These are phyloP conservation scores for Echinochloa phyllopogon DNA, from an alignment of 176 grass and related monocot species.

Conservation along the genomic window DNA sequence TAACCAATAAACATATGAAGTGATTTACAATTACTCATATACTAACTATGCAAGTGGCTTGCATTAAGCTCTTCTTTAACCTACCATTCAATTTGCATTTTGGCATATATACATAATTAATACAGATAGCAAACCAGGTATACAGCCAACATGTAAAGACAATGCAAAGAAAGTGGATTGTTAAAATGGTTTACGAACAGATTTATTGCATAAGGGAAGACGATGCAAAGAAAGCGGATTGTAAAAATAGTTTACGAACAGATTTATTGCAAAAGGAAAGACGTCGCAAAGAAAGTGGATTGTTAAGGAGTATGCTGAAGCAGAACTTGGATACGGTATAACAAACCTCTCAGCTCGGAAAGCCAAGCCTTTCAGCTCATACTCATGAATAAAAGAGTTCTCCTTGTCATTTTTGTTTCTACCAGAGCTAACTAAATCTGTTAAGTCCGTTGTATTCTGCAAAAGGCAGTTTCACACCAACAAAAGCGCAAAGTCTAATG, in stretches of 20 bases:
- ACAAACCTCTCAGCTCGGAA: slow-evolving; percentile 87
- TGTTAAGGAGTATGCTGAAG: background rate
- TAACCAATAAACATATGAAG: slow-evolving; percentile 2
- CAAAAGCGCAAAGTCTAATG: slow-evolving; percentile 38
- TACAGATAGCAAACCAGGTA: background rate
- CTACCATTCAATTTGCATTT: background rate
- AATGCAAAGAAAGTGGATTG: too few species aligned
- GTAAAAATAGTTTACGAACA: background rate
- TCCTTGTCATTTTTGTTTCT: slow-evolving; percentile 91
- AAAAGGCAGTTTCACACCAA: slow-evolving; percentile 37
- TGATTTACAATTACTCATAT: background rate
- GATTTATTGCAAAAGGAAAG: background rate
- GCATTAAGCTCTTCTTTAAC: slow-evolving; percentile 12
- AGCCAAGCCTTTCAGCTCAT: slow-evolving; percentile 70
- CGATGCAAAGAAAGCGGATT: too few species aligned
- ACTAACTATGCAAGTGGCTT: slow-evolving; percentile 12
- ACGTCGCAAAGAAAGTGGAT: background rate
- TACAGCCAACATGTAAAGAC: background rate
- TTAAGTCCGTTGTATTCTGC: slow-evolving; percentile 93
- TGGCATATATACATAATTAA: background rate
- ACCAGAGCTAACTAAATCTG: slow-evolving; percentile 94
- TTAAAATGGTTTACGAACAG: too few species aligned
- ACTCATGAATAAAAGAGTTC: slow-evolving; percentile 72
- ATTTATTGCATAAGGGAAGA: too few species aligned
- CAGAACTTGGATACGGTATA: slow-evolving; percentile 11